Base-by-base conservation (phyloP, 2,329 filamentous ascomycete species). In the Plenodomus tracheiphilus region DNA sequence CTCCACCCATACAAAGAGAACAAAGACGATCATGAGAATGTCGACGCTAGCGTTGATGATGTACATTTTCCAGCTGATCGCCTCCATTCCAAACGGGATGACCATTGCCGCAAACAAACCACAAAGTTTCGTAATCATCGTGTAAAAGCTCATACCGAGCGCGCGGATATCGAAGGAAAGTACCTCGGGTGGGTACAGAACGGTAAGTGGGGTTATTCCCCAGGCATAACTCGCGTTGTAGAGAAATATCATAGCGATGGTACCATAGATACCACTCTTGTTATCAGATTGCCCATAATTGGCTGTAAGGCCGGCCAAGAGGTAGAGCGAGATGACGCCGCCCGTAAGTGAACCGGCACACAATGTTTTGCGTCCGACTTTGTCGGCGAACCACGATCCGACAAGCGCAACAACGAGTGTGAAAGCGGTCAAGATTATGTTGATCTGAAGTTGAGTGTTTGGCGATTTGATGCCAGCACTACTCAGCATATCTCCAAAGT, bases 401-500 rank as follows among this genome's bases (percentile, higher is more conserved):
- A 61, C 30, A 8, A 75, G 39, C 1, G 75, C 66, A 35, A 73
- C 53, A 15, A 58, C 50, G 2, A 76, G 57, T 41, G 74, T 75
- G 66, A 72, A 74, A 39, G 75, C 68, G 13, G 75, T 70, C 3
- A 78, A 62, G 38, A 64, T 65, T 11, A 64, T 49, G 41, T 75
- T 75, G 55, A 77, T 75, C 18, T 71, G 60, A 2, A 72, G 62
- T 48, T 75, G 72, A 9, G 66, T 61, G 2, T 55, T 61, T 1
- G 66, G 58, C 35, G 65, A 62, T 0, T 62, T 66, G 51, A 77
- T 68, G 2, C 73, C 73, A 28, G 76, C 68, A 13, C 62, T 66
- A 25, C 67, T 58, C 10, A 77, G 62, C 19, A 76, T 69, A 4
- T 69, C 64, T 8, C 69, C 61, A 18, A 74, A 64, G 50, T 75